A percentile compares a stretch with the other conserved stretches of the same genome.
These are phyloP conservation scores for Amanita inopinata DNA, from an alignment of 768 basidiomycete genomes.

Conservation along the genomic window DNA sequence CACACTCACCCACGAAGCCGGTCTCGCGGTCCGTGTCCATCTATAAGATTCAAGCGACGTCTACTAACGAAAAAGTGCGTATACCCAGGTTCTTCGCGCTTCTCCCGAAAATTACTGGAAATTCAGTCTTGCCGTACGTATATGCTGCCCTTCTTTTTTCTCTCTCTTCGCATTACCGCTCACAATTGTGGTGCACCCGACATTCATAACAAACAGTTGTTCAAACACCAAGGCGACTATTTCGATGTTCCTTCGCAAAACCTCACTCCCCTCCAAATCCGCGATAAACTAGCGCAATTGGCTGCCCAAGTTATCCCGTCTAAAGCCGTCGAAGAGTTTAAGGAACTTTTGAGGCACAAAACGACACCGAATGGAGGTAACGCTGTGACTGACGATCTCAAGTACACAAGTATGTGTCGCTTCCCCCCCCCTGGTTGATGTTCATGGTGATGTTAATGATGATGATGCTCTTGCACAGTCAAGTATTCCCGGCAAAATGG, in stretches of 20 bases:
- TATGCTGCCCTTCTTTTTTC: too few relatives aligned
- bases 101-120: slow-evolving; percentile 76
- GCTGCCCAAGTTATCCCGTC: slow-evolving; percentile 44
- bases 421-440: background rate
- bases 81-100: slow-evolving; percentile 49
- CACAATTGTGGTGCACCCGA: too few relatives aligned
- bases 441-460: too few relatives aligned
- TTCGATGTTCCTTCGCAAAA: slow-evolving; percentile 67
- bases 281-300: slow-evolving; percentile 59
- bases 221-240: slow-evolving; percentile 67
- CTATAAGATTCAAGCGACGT: background rate
- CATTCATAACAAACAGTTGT: slow-evolving; percentile 47
- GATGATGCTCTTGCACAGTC: slow-evolving; percentile 45
- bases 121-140: slow-evolving; percentile 55
- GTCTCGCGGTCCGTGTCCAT: slow-evolving; percentile 51
- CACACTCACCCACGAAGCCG: slow-evolving; percentile 73
- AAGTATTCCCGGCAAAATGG: slow-evolving; percentile 88
- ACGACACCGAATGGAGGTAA: slow-evolving; percentile 66
- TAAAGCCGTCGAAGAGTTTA: slow-evolving; percentile 41
- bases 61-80: background rate
- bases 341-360: slow-evolving; percentile 54
- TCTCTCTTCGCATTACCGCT: too few relatives aligned
- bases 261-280: slow-evolving; percentile 61
- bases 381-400: slow-evolving; percentile 78
- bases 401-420: slow-evolving; percentile 66